These are phyloP conservation scores for Nymphaea colorata DNA, from an alignment of 164 flowering plant species.

Conservation along the genomic window DNA sequence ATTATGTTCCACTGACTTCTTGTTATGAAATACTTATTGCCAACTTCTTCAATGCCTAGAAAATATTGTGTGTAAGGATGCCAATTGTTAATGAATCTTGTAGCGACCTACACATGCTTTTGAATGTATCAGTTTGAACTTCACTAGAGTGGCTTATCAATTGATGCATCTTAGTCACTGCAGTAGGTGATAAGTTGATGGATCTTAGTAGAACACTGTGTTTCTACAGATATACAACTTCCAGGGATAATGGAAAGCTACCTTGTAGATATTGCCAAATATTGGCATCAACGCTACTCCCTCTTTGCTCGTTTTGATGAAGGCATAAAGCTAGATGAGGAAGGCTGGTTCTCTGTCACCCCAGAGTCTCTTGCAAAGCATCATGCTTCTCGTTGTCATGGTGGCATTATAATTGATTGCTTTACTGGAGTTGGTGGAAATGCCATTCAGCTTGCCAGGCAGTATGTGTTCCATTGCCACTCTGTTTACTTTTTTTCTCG, in stretches of 20 bases:
- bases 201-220: no score
- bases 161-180: no score
- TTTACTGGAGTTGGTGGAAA: slow-evolving; percentile 97
- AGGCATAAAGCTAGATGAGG: slow-evolving; percentile 86
- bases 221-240: slow-evolving; percentile 9
- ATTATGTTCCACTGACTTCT: no score
- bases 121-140: no score
- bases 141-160: no score
- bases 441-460: slow-evolving; percentile 80
- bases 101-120: no score
- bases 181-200: no score
- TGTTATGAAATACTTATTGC: no score
- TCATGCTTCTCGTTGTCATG: slow-evolving; percentile 74
- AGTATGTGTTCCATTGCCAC: slow-evolving; percentile 19
- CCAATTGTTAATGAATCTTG: no score
- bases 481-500: no score
- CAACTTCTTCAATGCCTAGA: no score
- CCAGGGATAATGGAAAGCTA: slow-evolving; percentile 21
- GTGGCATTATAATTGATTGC: slow-evolving; percentile 52
- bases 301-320: slow-evolving; percentile 75
- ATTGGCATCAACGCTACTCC: slow-evolving; percentile 72
- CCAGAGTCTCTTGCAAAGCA: slow-evolving; percentile 75
- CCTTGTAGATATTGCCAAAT: slow-evolving; percentile 37
- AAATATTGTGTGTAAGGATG: no score
- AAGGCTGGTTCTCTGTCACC: slow-evolving; percentile 99